These are phyloP conservation scores for Diplocarpon mali DNA, from an alignment of 2,329 filamentous ascomycete genomes.

Conservation along the genomic window DNA sequence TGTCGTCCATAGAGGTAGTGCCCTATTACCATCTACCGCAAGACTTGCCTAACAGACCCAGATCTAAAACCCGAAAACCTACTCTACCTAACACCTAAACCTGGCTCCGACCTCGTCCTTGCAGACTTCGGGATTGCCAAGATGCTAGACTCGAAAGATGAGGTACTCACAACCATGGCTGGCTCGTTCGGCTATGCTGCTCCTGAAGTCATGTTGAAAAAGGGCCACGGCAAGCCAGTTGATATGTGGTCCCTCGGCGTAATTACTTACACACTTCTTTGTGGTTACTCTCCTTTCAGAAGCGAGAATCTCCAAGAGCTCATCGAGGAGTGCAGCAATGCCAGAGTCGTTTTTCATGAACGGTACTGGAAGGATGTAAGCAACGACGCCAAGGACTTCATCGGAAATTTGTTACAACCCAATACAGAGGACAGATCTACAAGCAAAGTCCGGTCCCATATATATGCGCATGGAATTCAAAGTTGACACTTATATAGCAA, in stretches of 20 bases:
- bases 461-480: neutral
- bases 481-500: slow-evolving; percentile 38
- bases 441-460: slow-evolving; percentile 49
- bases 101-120: slow-evolving; percentile 76
- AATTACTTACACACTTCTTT: slow-evolving; percentile 96
- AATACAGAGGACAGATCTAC: slow-evolving; percentile 66
- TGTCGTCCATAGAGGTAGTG: slow-evolving; percentile 80
- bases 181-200: slow-evolving; percentile 97
- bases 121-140: slow-evolving; percentile 99
- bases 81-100: slow-evolving; percentile 72
- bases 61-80: slow-evolving; percentile 98
- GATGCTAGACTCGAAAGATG: slow-evolving; percentile 83
- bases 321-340: slow-evolving; percentile 84
- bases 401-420: slow-evolving; percentile 67
- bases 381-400: slow-evolving; percentile 90
- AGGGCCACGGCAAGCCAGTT: slow-evolving; percentile 93
- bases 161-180: slow-evolving; percentile 95
- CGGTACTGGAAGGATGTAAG: slow-evolving; percentile 98
- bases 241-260: slow-evolving; percentile 99
- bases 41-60: slow-evolving; percentile 30
- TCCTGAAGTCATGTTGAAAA: slow-evolving; percentile 96
- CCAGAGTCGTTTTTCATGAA: slow-evolving; percentile 86
- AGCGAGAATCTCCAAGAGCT: slow-evolving; percentile 88
- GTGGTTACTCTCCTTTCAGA: slow-evolving; percentile 95
- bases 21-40: neutral